A percentile compares a stretch with the other conserved stretches of the same genome.
These are phyloP conservation scores for Cyberlindnera mycetangii DNA, from an alignment of 805 yeast species.

Conservation along the genomic window DNA sequence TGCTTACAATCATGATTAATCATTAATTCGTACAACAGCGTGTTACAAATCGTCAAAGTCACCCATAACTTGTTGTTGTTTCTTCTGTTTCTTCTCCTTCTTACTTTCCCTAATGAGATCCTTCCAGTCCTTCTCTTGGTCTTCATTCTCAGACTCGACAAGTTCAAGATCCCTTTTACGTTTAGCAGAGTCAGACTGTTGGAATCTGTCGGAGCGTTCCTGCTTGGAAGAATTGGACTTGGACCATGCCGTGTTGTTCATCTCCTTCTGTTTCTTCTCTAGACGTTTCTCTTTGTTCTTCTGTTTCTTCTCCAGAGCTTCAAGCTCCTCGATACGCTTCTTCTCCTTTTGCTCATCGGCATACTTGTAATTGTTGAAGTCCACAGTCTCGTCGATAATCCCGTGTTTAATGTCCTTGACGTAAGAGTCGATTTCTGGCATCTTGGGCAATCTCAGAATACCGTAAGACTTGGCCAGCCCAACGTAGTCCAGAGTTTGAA, in stretches of 20 bases:
- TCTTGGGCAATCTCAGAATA: slow-evolving; percentile 77
- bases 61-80: slow-evolving; percentile 44
- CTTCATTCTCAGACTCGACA: slow-evolving; percentile 45
- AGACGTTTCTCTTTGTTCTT: slow-evolving; percentile 23
- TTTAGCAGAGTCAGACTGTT: slow-evolving; percentile 35
- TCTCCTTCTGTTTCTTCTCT: slow-evolving; percentile 30
- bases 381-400: slow-evolving; percentile 60
- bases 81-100: slow-evolving; percentile 42
- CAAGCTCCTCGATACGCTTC: slow-evolving; percentile 55
- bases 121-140: slow-evolving; percentile 81
- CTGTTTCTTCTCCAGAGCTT: slow-evolving; percentile 35
- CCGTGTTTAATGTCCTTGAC: slow-evolving; percentile 65
- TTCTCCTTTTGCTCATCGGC: slow-evolving; percentile 62
- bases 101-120: slow-evolving; percentile 67
- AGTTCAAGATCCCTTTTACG: slow-evolving; percentile 50
- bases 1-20: not conserved
- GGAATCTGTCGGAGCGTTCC: slow-evolving; percentile 49
- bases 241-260: slow-evolving; percentile 28
- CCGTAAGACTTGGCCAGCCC: slow-evolving; percentile 78
- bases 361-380: slow-evolving; percentile 45
- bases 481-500: slow-evolving; percentile 65
- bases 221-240: slow-evolving; percentile 45
- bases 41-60: slow-evolving; percentile 55
- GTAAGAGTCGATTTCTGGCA: slow-evolving; percentile 79
- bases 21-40: not conserved